phyloP scores from a whole-genome alignment of 1,284 basidiomycete genomes.

The Flammula alnicola region DNA sequence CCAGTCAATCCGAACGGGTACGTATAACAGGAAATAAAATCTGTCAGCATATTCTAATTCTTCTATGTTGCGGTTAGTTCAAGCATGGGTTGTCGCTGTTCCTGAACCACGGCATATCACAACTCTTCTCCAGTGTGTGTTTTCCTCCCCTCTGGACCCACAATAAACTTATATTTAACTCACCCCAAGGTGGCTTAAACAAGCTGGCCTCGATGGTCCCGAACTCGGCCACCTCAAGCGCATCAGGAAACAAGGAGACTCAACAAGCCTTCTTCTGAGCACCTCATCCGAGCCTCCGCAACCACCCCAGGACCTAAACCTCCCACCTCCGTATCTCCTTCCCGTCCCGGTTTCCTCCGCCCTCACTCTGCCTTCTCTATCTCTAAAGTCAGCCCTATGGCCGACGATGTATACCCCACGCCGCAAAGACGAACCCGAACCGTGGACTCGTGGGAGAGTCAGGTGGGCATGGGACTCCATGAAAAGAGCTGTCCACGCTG shows the following conservation, averaged over 20 bases:
- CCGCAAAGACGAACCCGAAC: slow-evolving; percentile 68
- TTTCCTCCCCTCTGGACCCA: background rate
- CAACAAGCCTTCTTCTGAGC: slow-evolving; percentile 57
- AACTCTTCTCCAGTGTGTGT: slow-evolving; percentile 65
- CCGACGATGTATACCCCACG: slow-evolving; percentile 80
- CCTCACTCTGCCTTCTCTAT: slow-evolving; percentile 69
- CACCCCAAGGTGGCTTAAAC: slow-evolving; percentile 65
- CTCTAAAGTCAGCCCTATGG: slow-evolving; percentile 75
- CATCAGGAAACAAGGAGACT: slow-evolving; percentile 59
- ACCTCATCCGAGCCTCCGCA: slow-evolving; percentile 37
- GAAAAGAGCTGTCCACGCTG: slow-evolving; percentile 52
- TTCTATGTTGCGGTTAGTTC: slow-evolving; percentile 49
- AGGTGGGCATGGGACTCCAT: slow-evolving; percentile 81
- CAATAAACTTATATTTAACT: slow-evolving; percentile 6
- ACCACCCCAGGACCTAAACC: slow-evolving; percentile 42
- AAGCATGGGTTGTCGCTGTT: slow-evolving; percentile 89
- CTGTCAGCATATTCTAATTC: slow-evolving; percentile 3
- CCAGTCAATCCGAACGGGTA: slow-evolving; percentile 61
- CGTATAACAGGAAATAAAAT: slow-evolving; percentile 18
- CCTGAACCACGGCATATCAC: slow-evolving; percentile 66
- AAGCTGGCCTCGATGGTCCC: slow-evolving; percentile 59
- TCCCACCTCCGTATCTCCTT: slow-evolving; percentile 56
- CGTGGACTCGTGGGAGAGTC: slow-evolving; percentile 68
- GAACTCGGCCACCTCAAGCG: slow-evolving; percentile 81
- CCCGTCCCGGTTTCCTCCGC: slow-evolving; percentile 77